Base-by-base conservation (phyloP, 352 stramenopile species). In the Globisporangium orthogonon region DNA sequence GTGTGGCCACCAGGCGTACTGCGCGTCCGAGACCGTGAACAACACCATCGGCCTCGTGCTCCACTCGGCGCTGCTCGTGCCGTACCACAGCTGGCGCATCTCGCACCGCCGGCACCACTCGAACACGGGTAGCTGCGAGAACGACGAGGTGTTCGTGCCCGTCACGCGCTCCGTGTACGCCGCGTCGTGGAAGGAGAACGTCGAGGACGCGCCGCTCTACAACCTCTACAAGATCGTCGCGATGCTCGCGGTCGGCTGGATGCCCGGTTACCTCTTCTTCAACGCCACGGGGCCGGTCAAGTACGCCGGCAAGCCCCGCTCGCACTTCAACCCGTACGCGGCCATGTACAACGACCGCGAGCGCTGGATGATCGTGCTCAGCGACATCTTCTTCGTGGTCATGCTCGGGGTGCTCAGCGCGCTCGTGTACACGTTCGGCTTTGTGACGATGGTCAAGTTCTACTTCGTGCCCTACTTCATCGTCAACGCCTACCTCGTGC, bases 81-180 rank as follows among this genome's bases (percentile, higher is more conserved):
- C 97, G 9, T 99, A 99, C 90, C 97, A 98, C 87, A 97, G 88
- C 54, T 99, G 97, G 97, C 89, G 97, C 63, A 90, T 97, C 69
- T 97, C 89, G 44, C 95, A 98, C 81, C 94, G 91, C 47, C 86
- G 97, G 43, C 94, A 98, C 77, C 95, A 98, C 79, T 98, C 97
- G 53, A 94, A 98, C 78, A 96, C 97, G 47, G 92, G 87, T 30
- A 93, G 74, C 60, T 96, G 85, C 67, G 91, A 98, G 63, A 97
- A 99, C 73, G 97, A 98, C 68, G 96, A 99, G 75, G 96, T 97
- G n/a, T 98, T 99, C 62, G 86, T 97, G 52, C 95, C 97, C 1
- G 80, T 92, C 37, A 96, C 80, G 14, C 79, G 76, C 33, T 84
- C 86, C 1, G 83, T 91, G 18, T 71, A 78, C 58, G 58, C 50